Evolutionary conservation across 257 asterid genomes (phyloP), one percentile per base, ranked within the genome.

Genomic region (Avicennia marina): DNA sequence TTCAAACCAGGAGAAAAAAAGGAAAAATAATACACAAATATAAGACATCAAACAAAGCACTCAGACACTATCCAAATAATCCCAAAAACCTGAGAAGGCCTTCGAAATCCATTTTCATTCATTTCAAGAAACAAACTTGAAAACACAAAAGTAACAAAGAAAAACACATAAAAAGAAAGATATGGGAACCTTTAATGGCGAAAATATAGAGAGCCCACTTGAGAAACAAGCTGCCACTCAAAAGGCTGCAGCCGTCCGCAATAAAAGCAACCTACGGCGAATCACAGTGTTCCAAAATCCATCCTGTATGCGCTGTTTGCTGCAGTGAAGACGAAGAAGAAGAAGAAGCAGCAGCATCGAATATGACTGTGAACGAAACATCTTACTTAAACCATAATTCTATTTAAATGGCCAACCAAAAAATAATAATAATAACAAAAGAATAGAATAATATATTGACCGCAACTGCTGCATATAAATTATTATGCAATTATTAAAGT

Each of bases 321-420:
- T 49, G 73, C 43, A 50, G 68, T 39, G 77, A 67, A 67, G 79
- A 55, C 64, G 60, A 59, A 73, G 56, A 68, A 72, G 67, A 34
- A 36, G 13, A 11, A 4, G 9, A 36, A 5, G 9, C 9, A 36
- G 41, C 6, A 64, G 70, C 67, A 64, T 73, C 75, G 80, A 70
- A 73, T 78, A 70, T 56, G 75, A 73, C 27, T 67, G 81, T 42
- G 68, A 79, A 81, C 70, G 69, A 73, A 60, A 63, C 77, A 58
- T 75, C 81, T 73, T 74, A 71, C 68, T 64, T 63, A 39, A 72
- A 70, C 61, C 61, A 68, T 63, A 56, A 49, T 56, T 70, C 60
- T 78, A 75, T 74, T 70, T 69, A 70, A 67, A 82, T 62, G 70
- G 56, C 19, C 54, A 51, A 31, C 17, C 27, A 48, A 11, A 10